phyloP scores from a whole-genome alignment of 1,284 basidiomycete genomes.

The Entoloma clypeatum region DNA sequence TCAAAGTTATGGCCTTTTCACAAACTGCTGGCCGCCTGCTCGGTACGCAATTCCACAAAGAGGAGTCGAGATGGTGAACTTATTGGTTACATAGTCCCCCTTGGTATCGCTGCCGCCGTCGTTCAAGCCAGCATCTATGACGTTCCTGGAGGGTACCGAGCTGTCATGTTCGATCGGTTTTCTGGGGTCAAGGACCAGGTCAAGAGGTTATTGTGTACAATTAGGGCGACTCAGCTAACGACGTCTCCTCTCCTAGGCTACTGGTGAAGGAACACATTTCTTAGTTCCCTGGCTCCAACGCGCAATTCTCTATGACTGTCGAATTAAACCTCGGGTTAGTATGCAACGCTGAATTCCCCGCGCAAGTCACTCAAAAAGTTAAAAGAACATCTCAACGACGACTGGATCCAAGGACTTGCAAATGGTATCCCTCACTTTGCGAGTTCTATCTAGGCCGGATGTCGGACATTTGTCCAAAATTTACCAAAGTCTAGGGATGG shows the following conservation, averaged over 20 bases:
- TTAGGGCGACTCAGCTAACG: not conserved
- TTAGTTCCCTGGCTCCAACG: constrained; percentile 93
- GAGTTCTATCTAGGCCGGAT: constrained; percentile 94
- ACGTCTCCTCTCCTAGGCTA: constrained; percentile 50
- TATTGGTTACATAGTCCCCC: constrained; percentile 54
- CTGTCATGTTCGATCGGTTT: constrained; percentile 99
- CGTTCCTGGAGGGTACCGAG: constrained; percentile 90
- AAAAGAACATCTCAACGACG: constrained; percentile 92
- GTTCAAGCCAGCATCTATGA: constrained; percentile 86
- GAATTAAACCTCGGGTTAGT: constrained; percentile 91
- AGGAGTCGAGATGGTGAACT: not conserved
- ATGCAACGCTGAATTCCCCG: not conserved
- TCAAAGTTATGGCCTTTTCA: constrained; percentile 41
- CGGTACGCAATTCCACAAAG: constrained; percentile 30
- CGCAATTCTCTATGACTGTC: constrained; percentile 96
- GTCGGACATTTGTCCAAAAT: constrained; percentile 86
- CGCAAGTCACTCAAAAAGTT: not conserved
- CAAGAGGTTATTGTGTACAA: constrained; percentile 19
- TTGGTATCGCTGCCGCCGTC: constrained; percentile 63
- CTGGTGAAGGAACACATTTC: constrained; percentile 96
- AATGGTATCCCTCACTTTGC: constrained; percentile 95
- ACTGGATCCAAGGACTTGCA: constrained; percentile 97
- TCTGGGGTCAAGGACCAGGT: constrained; percentile 85
- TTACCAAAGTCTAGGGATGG: constrained; percentile 91
- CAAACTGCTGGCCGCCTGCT: constrained; percentile 45